phyloP scores from a whole-genome alignment of 2,329 filamentous ascomycete genomes.

The Microdochium bolleyi region DNA sequence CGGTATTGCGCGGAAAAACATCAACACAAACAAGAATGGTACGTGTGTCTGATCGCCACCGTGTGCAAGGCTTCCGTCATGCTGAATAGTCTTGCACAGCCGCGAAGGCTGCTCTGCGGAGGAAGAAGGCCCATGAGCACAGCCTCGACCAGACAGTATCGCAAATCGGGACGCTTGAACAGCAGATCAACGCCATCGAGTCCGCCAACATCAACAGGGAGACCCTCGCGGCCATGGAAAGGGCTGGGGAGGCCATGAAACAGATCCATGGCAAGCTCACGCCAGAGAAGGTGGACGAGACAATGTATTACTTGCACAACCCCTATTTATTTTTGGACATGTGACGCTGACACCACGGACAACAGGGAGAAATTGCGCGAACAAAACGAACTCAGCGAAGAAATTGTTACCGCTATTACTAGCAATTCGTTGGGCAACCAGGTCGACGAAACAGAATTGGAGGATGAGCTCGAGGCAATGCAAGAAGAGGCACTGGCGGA shows the following conservation, averaged over 20 bases:
- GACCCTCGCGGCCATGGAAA: slow-evolving; percentile 90
- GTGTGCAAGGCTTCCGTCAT: not conserved
- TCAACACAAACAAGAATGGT: slow-evolving; percentile 87
- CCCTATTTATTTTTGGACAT: not conserved
- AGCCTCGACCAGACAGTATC: slow-evolving; percentile 83
- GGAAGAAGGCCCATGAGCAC: slow-evolving; percentile 92
- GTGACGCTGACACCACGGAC: slow-evolving; percentile 4
- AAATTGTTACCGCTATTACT: slow-evolving; percentile 83
- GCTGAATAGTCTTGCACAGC: slow-evolving; percentile 39
- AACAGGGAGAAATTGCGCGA: slow-evolving; percentile 81
- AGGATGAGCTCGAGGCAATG: slow-evolving; percentile 75
- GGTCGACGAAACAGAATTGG: slow-evolving; percentile 79
- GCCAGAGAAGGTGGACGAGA: slow-evolving; percentile 89
- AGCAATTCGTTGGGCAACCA: slow-evolving; percentile 57
- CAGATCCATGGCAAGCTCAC: slow-evolving; percentile 85
- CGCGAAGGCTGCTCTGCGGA: slow-evolving; percentile 80
- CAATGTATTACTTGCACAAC: slow-evolving; percentile 59
- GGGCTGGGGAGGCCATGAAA: slow-evolving; percentile 84
- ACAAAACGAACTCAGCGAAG: slow-evolving; percentile 86
- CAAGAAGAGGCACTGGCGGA: slow-evolving; percentile 92
- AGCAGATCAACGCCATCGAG: slow-evolving; percentile 95
- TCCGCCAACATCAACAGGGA: slow-evolving; percentile 98
- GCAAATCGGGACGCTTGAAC: slow-evolving; percentile 87
- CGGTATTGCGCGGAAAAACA: slow-evolving; percentile 77
- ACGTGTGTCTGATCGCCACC: slow-evolving; percentile 24